Conservation (phyloP, 2,329 filamentous ascomycete species). For the Trichoderma sp. region DNA sequence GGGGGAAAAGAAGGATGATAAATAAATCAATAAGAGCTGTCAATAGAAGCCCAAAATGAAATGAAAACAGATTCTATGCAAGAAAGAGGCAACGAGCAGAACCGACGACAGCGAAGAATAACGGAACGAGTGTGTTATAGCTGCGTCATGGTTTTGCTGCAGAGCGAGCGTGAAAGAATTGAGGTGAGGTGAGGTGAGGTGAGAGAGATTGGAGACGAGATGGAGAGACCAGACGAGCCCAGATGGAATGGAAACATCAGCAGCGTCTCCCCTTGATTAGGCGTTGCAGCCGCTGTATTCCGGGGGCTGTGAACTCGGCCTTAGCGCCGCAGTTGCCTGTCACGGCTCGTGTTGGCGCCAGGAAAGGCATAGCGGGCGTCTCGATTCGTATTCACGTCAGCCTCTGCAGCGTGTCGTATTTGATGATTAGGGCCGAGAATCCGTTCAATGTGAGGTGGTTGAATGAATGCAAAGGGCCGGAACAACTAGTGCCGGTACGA, state of each 20-base stretch:
- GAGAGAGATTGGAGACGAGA: neutral
- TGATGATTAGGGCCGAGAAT: neutral
- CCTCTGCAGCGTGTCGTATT: neutral
- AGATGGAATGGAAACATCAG: neutral
- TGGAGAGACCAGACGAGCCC: neutral
- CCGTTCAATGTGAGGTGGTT: neutral
- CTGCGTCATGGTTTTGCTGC: conserved; percentile 6
- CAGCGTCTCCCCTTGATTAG: neutral
- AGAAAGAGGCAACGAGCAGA: neutral
- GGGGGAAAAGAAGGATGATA: neutral
- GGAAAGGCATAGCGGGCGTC: conserved; percentile 9
- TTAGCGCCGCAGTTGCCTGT: conserved; percentile 10
- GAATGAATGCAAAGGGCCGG: neutral
- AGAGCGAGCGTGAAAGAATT: neutral
- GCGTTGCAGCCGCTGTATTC: neutral
- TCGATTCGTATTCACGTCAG: conserved; percentile 12
- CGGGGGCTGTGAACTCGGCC: conserved; percentile 5
- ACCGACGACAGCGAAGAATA: conserved; percentile 3
- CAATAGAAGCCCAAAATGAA: neutral
- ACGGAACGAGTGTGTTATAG: conserved; percentile 9
- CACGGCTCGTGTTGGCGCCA: conserved; percentile 6
- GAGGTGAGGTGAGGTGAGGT: neutral
- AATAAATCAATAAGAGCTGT: neutral
- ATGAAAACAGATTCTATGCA: neutral
- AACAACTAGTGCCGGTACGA: neutral